Percentiles rank a stretch among this genome's conserved stretches.
Conservation (phyloP, 768 basidiomycete species). For the Termitomyces sp. region DNA sequence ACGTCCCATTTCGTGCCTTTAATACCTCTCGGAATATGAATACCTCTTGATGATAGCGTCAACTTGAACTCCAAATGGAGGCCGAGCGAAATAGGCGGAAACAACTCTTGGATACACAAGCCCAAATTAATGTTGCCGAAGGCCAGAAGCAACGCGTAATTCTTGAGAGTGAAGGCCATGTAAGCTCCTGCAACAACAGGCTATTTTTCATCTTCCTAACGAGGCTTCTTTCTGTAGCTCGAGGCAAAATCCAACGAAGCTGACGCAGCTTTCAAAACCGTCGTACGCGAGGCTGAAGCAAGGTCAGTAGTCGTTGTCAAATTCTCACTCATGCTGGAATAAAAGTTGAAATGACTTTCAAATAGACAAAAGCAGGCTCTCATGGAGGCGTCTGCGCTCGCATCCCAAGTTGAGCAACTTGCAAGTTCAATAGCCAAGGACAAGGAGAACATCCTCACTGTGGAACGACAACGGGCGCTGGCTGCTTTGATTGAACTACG, state of each 20-base stretch:
- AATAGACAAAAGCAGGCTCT: slow-evolving; percentile 36
- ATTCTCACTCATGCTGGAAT: not conserved
- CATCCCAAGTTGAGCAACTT: slow-evolving; percentile 44
- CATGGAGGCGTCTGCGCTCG: slow-evolving; percentile 45
- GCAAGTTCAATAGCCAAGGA: slow-evolving; percentile 36
- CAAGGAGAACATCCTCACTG: slow-evolving; percentile 24
- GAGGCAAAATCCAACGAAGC: slow-evolving; percentile 52
- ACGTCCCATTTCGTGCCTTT: not conserved
- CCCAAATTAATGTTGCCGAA: slow-evolving; percentile 56
- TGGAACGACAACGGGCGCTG: slow-evolving; percentile 37
- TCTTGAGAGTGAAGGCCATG: slow-evolving; percentile 51
- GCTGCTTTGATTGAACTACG: slow-evolving; percentile 42
- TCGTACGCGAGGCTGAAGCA: slow-evolving; percentile 50
- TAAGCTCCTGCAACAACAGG: slow-evolving; percentile 16
- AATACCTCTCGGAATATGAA: not conserved
- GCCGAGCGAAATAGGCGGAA: slow-evolving; percentile 55
- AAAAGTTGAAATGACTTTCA: not conserved
- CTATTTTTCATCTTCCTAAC: not conserved
- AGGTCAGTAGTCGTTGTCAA: slow-evolving; percentile 22
- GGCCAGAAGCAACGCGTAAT: slow-evolving; percentile 55
- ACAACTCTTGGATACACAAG: slow-evolving; percentile 54
- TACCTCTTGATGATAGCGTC: slow-evolving; percentile 30
- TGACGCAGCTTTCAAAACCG: slow-evolving; percentile 48
- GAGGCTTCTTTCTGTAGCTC: slow-evolving; percentile 22
- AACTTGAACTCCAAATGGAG: slow-evolving; percentile 60